Base-by-base conservation (phyloP, 345 rosid species). In the Linum tenue region DNA sequence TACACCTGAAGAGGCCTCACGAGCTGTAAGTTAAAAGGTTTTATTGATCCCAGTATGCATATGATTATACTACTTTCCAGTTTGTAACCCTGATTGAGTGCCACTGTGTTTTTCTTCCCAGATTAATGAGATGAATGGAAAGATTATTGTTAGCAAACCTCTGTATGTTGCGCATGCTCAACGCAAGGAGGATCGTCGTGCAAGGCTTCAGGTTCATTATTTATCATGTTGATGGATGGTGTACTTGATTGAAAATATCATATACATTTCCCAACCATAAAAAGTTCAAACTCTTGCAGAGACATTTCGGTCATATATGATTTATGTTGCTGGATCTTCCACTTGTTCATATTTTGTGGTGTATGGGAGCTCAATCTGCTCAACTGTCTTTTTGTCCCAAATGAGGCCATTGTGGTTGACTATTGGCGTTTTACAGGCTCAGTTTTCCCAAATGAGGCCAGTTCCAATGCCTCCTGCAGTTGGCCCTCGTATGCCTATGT, bases 121-220 rank as follows among this genome's bases (percentile, higher is more conserved):
- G 77, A 65, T 64, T 2, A 7, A 50, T 0, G 77, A 73, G 63
- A 73, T 73, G 77, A 73, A 73, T 41, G 77, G 77, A 1, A 73
- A 64, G 60, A 69, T 73, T 63, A 42, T 73, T 17, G 72, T 68
- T 39, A 68, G 64, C 57, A 73, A 73, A 60, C 73, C 77, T 3
- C 53, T 73, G 38, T 73, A 69, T 38, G 73, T 73, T 55, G 77
- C 77, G 16, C 69, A 38, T 64, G 77, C 77, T 3, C 77, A 73
- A 39, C 44, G 77, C 17, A 73, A 69, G 56, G 73, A 73, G 61
- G 77, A 73, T 14, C 44, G 73, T 48, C 64, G 60, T 64, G 77
- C 69, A 7, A 64, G 64, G 56, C 62, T 73, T 56, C 70, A 71
- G 75, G 70, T 62, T 22, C 35, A 50, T 41, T 55, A 15, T 5